phyloP scores from a whole-genome alignment of 2,329 filamentous ascomycete species.

The Didymosphaeria variabile region DNA sequence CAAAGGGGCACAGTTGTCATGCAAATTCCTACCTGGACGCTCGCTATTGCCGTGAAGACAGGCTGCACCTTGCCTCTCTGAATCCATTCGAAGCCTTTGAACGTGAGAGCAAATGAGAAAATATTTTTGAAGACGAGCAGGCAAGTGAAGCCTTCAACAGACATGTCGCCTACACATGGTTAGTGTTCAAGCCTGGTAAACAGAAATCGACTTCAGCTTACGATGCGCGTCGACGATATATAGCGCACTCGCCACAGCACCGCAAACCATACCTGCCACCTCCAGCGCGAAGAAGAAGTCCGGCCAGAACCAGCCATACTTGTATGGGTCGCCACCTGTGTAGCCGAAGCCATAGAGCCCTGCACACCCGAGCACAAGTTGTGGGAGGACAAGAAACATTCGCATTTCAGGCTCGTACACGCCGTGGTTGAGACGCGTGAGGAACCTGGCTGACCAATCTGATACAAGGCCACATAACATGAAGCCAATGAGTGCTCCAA shows the following conservation, averaged over 20 bases:
- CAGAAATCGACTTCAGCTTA: constrained; percentile 40
- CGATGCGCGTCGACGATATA: constrained; percentile 95
- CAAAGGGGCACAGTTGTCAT: constrained; percentile 78
- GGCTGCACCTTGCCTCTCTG: constrained; percentile 68
- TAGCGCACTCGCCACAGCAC: constrained; percentile 82
- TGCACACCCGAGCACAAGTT: constrained; percentile 78
- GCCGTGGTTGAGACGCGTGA: constrained; percentile 80
- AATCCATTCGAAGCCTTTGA: constrained; percentile 85
- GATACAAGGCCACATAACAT: constrained; percentile 75
- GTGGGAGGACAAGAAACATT: constrained; percentile 81
- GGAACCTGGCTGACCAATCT: constrained; percentile 73
- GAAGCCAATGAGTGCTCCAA: constrained; percentile 83
- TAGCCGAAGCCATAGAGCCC: constrained; percentile 88
- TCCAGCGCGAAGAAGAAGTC: constrained; percentile 85
- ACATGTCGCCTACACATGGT: constrained; percentile 69
- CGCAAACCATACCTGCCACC: constrained; percentile 90
- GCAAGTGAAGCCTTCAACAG: constrained; percentile 88
- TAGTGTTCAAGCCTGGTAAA: not conserved
- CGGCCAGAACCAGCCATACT: constrained; percentile 77
- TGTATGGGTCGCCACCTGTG: constrained; percentile 67
- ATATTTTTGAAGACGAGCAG: constrained; percentile 95
- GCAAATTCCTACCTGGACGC: constrained; percentile 81
- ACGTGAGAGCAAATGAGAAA: constrained; percentile 87
- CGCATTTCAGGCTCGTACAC: constrained; percentile 93
- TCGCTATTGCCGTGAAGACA: constrained; percentile 75